These are phyloP conservation scores for Linanthus parryae DNA, from an alignment of 148 eudicot genomes.

Conservation along the genomic window DNA sequence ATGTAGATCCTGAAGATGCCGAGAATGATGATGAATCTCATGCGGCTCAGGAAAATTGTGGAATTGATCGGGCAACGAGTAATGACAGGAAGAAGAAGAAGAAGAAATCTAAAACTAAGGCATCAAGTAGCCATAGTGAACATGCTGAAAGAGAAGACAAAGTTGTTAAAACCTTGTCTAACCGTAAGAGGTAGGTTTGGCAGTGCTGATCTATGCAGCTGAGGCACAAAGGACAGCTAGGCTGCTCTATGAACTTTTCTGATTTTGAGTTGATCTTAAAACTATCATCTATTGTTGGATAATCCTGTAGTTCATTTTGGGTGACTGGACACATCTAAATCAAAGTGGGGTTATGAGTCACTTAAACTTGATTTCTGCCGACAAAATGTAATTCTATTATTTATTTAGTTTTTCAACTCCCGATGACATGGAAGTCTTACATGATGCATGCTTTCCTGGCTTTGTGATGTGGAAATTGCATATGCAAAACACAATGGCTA, in stretches of 20 bases:
- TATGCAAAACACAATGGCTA: not conserved
- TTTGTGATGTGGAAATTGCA: too few species aligned
- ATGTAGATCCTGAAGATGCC: too few species aligned
- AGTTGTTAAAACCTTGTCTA: slow-evolving; percentile 15
- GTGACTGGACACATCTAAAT: not conserved
- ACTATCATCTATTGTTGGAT: not conserved
- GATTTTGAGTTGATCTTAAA: not conserved
- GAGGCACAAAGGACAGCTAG: not conserved
- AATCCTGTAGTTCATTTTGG: not conserved
- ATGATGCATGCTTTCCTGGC: not conserved
- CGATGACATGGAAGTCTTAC: not conserved
- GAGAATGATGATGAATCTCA: too few species aligned
- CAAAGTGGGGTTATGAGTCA: not conserved
- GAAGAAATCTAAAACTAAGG: slow-evolving; percentile 12
- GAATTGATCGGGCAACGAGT: too few species aligned
- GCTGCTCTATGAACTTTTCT: not conserved
- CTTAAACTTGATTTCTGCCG: not conserved
- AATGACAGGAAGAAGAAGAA: slow-evolving; percentile 56
- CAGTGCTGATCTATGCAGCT: not conserved
- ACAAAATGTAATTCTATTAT: not conserved
- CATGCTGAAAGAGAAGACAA: slow-evolving; percentile 15
- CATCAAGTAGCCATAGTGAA: slow-evolving; percentile 17
- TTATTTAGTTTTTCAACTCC: not conserved
- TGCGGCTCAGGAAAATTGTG: too few species aligned
- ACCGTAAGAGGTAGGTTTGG: slow-evolving; percentile 26